Evolutionary conservation across 2,329 filamentous ascomycete genomes (phyloP), one percentile per base, ranked within the genome.

Genomic region (Drechslerella dactyloides): DNA sequence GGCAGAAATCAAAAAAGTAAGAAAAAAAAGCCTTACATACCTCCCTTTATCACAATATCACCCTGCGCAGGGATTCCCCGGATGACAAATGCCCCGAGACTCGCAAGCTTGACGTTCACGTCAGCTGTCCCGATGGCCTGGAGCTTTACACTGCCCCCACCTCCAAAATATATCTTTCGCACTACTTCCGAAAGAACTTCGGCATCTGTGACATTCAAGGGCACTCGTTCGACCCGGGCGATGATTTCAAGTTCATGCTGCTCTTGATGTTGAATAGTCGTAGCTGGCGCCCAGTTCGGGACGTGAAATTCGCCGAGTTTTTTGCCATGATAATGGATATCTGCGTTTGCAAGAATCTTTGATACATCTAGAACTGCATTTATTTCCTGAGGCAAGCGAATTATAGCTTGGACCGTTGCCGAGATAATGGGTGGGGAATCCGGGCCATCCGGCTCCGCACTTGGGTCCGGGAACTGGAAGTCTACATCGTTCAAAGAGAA

Each of bases 401-500:
- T 89, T 17, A 93, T 82, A 10, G 93, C 93, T 70, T 90, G 83
- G 51, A 97, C 89, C 19, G 89, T 88, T 1, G 93, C 93, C 30
- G 91, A 96, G 15, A 99, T 87, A 61, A 85, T 87, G 8, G 93
- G 92, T 61, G 89, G 86, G 2, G 89, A 84, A 56, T 88, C 86
- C 0, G 91, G 90, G 10, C 88, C 86, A 65, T 85, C 86, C 0
- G 90, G 90, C 17, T 92, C 87, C 1, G 91, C 90, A 76, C 89
- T 85, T 0, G 90, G 89, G 76, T 92, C 87, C 0, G 94, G 94
- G 51, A 99, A 82, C 54, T 86, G 86, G 79, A 99, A 96, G 76
- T 96, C 87, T 44, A 96, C 91, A 77, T 97, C 86, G 1, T 87
- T 86, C 74, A 97, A 82, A 21, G 91, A 90, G 78, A 97, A 97